Percentiles rank a stretch among this genome's conserved stretches.
phyloP scores from a whole-genome alignment of 2,329 filamentous ascomycete genomes.

The Fusarium nurragi region DNA sequence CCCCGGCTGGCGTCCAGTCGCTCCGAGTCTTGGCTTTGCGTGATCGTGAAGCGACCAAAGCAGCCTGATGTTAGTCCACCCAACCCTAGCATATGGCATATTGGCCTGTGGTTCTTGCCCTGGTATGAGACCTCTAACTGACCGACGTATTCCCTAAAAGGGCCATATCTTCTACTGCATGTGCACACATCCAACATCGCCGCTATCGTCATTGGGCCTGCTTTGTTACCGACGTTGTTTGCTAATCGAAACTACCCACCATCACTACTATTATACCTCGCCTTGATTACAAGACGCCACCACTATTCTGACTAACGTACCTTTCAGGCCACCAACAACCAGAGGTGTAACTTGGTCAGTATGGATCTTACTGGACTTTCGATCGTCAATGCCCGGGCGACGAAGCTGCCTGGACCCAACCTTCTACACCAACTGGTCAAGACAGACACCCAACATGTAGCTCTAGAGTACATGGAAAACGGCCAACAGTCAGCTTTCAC shows the following conservation, averaged over 20 bases:
- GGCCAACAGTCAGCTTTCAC: slow-evolving; percentile 56
- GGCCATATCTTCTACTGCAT: slow-evolving; percentile 36
- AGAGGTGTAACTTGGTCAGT: slow-evolving; percentile 4
- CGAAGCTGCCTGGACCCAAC: slow-evolving; percentile 53
- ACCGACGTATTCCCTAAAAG: slow-evolving; percentile 40
- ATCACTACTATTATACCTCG: slow-evolving; percentile 4
- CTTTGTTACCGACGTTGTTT: slow-evolving; percentile 17
- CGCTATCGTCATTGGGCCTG: slow-evolving; percentile 9
- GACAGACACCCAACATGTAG: slow-evolving; percentile 37
- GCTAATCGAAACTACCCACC: slow-evolving; percentile 23
- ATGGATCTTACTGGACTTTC: slow-evolving; percentile 51
- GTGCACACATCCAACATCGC: slow-evolving; percentile 20
- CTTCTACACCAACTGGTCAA: slow-evolving; percentile 69
- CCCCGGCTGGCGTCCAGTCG: slow-evolving; percentile 28
- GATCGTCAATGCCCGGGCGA: slow-evolving; percentile 57
- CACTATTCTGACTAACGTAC: not conserved
- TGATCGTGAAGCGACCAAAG: slow-evolving; percentile 37
- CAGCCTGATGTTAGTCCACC: slow-evolving; percentile 44
- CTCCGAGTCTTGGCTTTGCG: slow-evolving; percentile 36
- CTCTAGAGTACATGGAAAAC: slow-evolving; percentile 48
- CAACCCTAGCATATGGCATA: slow-evolving; percentile 42
- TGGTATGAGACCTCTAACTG: slow-evolving; percentile 39
- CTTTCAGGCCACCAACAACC: slow-evolving; percentile 3
- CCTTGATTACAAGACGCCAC: slow-evolving; percentile 5
- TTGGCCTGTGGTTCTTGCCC: slow-evolving; percentile 35